Conservation (phyloP, 345 rosid species). For the Aquilaria yunnanensis region DNA sequence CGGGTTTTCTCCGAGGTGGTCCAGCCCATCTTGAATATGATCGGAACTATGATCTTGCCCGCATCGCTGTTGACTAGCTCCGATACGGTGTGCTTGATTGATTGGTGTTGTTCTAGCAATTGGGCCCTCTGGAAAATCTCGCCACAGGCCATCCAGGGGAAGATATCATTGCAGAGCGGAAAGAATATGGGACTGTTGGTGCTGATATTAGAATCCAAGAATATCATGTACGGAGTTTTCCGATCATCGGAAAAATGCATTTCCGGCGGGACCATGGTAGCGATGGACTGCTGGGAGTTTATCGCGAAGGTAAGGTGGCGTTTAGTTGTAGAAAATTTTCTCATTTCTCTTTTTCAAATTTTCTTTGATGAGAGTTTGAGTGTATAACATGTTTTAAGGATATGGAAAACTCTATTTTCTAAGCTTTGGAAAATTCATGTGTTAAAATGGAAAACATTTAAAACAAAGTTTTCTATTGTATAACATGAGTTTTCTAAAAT, state of each 20-base stretch:
- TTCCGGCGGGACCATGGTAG: slow-evolving; percentile 34
- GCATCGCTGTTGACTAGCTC: slow-evolving; percentile 77
- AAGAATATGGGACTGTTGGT: too few species aligned
- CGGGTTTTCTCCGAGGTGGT: slow-evolving; percentile 34
- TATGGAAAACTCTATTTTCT: too few species aligned
- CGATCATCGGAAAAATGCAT: slow-evolving; percentile 22
- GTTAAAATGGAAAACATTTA: too few species aligned
- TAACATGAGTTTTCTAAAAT: too few species aligned
- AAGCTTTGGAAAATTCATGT: too few species aligned
- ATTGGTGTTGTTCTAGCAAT: slow-evolving; percentile 70
- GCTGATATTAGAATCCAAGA: too few species aligned
- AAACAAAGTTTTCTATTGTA: too few species aligned
- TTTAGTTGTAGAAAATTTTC: too few species aligned
- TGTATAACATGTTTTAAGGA: too few species aligned
- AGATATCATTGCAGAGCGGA: slow-evolving; percentile 66
- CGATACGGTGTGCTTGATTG: slow-evolving; percentile 67
- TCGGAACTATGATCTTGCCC: slow-evolving; percentile 72
- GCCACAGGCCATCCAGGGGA: slow-evolving; percentile 75
- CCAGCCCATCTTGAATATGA: slow-evolving; percentile 92
- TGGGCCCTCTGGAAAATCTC: slow-evolving; percentile 59
- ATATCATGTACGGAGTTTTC: too few species aligned
- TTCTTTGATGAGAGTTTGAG: too few species aligned
- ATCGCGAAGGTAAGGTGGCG: slow-evolving; percentile 58
- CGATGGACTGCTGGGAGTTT: slow-evolving; percentile 65
- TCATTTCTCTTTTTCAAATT: too few species aligned